Base-by-base conservation (phyloP, 805 yeast species). In the Candida sithepensis region DNA sequence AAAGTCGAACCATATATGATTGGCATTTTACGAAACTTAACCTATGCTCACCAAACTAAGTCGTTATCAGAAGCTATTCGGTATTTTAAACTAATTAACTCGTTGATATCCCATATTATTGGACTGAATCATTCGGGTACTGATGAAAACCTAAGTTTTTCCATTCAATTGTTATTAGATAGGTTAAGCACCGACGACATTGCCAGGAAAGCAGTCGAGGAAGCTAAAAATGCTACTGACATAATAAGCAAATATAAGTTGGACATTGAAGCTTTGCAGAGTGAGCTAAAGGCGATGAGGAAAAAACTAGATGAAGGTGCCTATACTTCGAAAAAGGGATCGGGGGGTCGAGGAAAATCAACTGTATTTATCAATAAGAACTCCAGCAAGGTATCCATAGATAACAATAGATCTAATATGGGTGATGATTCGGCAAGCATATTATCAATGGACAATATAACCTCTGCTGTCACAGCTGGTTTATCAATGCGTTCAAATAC, bases 151-250 rank as follows among this genome's bases (percentile, higher is more conserved):
- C 26, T 51, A 13, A 44, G 44, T 3, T 51, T 58, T 16, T 37
- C 52, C 3, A 43, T 56, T 16, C 59, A 52, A 33, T 32, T 53
- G 19, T 42, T 58, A 12, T 19, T 56, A 16, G 59, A 57, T 37
- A 47, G 58, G 24, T 42, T 54, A 9, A 47, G 45, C 33, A 44
- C 60, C 0, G 56, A 57, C 28, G 59, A 53, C n/a, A 41, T 81
- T 66, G 90, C 92, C 18, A 71, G 79, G 43, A 72, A 85, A 47
- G 90, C 94, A 51, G 75, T 71, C 46, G 61, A 60, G 46, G 89
- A 78, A 46, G 73, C 82, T 33, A 74, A 75, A 57, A 78, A 73
- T 40, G 74, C 82, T 37, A 70, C 74, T 4, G 71, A 71, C n/a
- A 23, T 47, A 40, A 12, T 59, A 4, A 49, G 46, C 13, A 45